These are phyloP conservation scores for Aspergillus sparsus DNA, from an alignment of 495 filamentous ascomycete genomes.

Conservation along the genomic window DNA sequence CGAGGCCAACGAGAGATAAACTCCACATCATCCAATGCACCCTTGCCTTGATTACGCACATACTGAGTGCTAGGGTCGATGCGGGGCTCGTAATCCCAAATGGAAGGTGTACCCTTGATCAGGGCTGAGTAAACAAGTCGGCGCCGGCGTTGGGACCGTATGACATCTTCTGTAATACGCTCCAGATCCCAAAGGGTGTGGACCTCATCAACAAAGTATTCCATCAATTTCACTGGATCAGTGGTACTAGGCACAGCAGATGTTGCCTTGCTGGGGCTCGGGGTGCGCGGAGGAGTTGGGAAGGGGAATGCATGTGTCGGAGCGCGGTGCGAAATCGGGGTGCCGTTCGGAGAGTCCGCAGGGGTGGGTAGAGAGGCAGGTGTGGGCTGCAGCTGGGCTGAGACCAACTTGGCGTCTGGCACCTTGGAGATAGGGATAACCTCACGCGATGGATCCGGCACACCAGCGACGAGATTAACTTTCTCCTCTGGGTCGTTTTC, in stretches of 20 bases:
- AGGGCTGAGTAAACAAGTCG: slow-evolving; percentile 74
- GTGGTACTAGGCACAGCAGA: slow-evolving; percentile 39
- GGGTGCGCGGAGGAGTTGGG: slow-evolving; percentile 46
- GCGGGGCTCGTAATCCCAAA: slow-evolving; percentile 77
- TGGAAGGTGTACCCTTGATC: slow-evolving; percentile 63
- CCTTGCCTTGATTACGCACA: slow-evolving; percentile 52
- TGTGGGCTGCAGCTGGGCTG: slow-evolving; percentile 15
- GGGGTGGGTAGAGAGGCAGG: slow-evolving; percentile 43
- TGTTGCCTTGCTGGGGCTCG: slow-evolving; percentile 37
- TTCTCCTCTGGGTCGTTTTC: slow-evolving; percentile 71
- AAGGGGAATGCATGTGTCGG: slow-evolving; percentile 36
- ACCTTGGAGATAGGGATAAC: slow-evolving; percentile 16
- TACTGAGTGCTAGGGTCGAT: slow-evolving; percentile 74
- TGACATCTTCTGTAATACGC: slow-evolving; percentile 65
- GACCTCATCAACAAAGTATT: slow-evolving; percentile 66
- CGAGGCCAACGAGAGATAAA: slow-evolving; percentile 51
- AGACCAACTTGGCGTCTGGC: slow-evolving; percentile 22
- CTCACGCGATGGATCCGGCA: slow-evolving; percentile 16
- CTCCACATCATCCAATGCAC: slow-evolving; percentile 47
- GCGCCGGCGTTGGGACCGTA: slow-evolving; percentile 69
- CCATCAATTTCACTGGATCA: slow-evolving; percentile 47
- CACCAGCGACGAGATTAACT: slow-evolving; percentile 61
- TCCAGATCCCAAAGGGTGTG: slow-evolving; percentile 71
- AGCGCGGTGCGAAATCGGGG: slow-evolving; percentile 35
- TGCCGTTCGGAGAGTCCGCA: slow-evolving; percentile 35